These are phyloP conservation scores for Phytophthora tubulina DNA, from an alignment of 352 stramenopile species.

Conservation along the genomic window DNA sequence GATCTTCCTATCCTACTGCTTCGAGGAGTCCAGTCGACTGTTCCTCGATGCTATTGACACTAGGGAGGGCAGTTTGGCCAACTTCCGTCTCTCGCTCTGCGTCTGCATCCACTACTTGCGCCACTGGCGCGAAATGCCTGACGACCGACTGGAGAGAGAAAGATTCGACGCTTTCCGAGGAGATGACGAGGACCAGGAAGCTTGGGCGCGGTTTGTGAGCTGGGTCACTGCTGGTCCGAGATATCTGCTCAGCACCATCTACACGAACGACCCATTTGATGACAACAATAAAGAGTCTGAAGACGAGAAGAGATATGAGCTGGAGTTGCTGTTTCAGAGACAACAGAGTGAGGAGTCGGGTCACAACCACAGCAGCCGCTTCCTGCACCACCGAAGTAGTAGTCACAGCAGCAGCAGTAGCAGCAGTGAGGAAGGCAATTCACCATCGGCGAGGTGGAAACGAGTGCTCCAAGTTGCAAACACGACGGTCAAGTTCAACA, in stretches of 20 bases:
- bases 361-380: slow-evolving; percentile 27
- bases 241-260: slow-evolving; percentile 56
- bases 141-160: slow-evolving; percentile 74
- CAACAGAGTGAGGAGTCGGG: slow-evolving; percentile 52
- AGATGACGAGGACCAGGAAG: slow-evolving; percentile 70
- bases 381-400: slow-evolving; percentile 36
- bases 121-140: slow-evolving; percentile 82
- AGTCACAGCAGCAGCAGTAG: slow-evolving; percentile 35
- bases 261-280: slow-evolving; percentile 76
- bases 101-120: slow-evolving; percentile 90
- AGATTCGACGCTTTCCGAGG: slow-evolving; percentile 56
- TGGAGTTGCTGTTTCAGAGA: slow-evolving; percentile 70
- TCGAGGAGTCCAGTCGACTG: slow-evolving; percentile 84
- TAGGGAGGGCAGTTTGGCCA: slow-evolving; percentile 80
- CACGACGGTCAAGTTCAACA: slow-evolving; percentile 78
- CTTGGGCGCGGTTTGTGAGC: slow-evolving; percentile 61
- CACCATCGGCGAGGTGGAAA: slow-evolving; percentile 71
- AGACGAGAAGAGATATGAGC: slow-evolving; percentile 68
- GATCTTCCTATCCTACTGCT: slow-evolving; percentile 89
- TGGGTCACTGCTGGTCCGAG: slow-evolving; percentile 48
- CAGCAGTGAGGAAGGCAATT: slow-evolving; percentile 35
- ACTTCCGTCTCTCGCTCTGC: slow-evolving; percentile 85
- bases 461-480: slow-evolving; percentile 72
- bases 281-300: slow-evolving; percentile 82
- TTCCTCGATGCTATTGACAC: slow-evolving; percentile 90